Evolutionary conservation across 164 flowering plant species (phyloP), one percentile per base, ranked within the genome.

Genomic region (Dillenia suffruticosa): DNA sequence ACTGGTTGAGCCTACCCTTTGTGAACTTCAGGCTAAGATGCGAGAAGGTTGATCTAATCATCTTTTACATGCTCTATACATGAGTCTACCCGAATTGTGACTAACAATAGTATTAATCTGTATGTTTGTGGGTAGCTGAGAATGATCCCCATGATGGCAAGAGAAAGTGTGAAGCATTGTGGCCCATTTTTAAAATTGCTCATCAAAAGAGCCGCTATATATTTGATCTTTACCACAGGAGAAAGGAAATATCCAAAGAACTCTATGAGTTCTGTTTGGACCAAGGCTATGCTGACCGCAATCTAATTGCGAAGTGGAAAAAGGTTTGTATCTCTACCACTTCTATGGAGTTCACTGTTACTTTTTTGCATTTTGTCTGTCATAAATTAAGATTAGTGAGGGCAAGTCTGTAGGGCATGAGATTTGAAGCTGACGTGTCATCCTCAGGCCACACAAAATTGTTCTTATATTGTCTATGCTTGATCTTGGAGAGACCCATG

Each of bases 131-230:
- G 61, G 68, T 83, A 88, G 97, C 92, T 62, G 89, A 88, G 64
- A 79, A 82, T 75, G 95, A 90, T 70, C 79, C 90, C 8, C 82
- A 86, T 76, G 97, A 90, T 75, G 91, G 88, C 3, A 90, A 88
- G 71, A 83, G 97, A 65, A 90, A 86, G 66, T 90, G 95, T 69
- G 95, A 90, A 71, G 73, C 77, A 12, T 55, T 88, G 68, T 90
- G 97, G 91, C 95, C 96, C 50, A 90, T 90, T 46, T 90, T 90
- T 61, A 84, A 81, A 56, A 75, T 88, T 17, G 82, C 97, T 11
- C 92, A 86, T 80, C 95, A 88, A 71, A 86, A 84, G 78, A 90
- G 95, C 63, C 91, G 95, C 46, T 90, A 88, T 52, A 70, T 90
- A 3, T 90, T 67, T 60, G 95, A 90, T 52, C 86, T 88, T 44